A percentile compares a stretch with the other conserved stretches of the same genome.
Conservation (phyloP, 148 eudicot genomes). For the Rheum nobile region DNA sequence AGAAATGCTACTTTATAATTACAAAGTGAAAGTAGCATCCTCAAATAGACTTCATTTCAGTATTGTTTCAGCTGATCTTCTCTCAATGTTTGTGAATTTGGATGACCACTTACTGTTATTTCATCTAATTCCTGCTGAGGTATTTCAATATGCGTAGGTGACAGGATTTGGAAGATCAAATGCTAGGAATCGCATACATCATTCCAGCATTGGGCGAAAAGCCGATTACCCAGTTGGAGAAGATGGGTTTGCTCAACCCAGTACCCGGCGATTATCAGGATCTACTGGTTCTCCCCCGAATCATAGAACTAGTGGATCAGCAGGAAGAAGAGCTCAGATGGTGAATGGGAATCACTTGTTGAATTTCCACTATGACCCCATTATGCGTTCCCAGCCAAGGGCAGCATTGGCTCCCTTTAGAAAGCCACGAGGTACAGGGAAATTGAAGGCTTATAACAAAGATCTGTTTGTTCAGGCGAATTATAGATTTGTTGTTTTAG, state of each 20-base stretch:
- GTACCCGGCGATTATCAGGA: slow-evolving; percentile 21
- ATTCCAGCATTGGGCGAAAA: slow-evolving; percentile 14
- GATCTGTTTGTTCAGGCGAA: slow-evolving; percentile 97
- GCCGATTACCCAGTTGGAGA: slow-evolving; percentile 21
- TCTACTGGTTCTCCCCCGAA: slow-evolving; percentile 26
- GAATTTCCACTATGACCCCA: slow-evolving; percentile 89
- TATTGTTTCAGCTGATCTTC: background rate
- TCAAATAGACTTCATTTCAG: background rate
- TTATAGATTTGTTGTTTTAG: slow-evolving; percentile 78
- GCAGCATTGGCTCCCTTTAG: slow-evolving; percentile 35
- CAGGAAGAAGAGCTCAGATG: slow-evolving; percentile 51
- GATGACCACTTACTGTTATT: background rate
- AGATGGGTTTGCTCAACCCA: slow-evolving; percentile 22
- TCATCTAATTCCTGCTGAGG: background rate
- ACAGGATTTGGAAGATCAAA: slow-evolving; percentile 30
- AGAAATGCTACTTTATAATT: background rate
- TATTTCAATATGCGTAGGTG: slow-evolving; percentile 26
- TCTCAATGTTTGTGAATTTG: background rate
- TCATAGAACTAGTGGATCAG: slow-evolving; percentile 34
- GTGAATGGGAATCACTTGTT: slow-evolving; percentile 82
- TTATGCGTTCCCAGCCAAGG: slow-evolving; percentile 57
- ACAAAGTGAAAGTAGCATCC: background rate
- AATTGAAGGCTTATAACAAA: slow-evolving; percentile 82
- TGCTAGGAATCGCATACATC: slow-evolving; percentile 26
- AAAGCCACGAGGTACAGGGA: slow-evolving; percentile 30